A percentile compares a stretch with the other conserved stretches of the same genome.
Evolutionary conservation across 129 eudicot genomes (phyloP).

Genomic region (Lonicera japonica): DNA sequence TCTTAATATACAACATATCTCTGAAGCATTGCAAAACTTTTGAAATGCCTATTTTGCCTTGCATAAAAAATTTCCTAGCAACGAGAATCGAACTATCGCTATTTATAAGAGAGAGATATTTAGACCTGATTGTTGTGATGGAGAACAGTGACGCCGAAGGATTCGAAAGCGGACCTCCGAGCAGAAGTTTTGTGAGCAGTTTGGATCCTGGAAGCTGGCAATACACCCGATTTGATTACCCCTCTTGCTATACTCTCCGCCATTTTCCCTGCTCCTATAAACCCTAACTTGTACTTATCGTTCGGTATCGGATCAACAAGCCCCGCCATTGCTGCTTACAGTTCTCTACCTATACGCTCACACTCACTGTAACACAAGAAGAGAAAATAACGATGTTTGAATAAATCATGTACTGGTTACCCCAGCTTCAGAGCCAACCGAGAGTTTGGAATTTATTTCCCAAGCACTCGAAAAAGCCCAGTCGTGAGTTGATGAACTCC

Average conservation of each 20-base stretch:
- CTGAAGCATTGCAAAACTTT: not conserved
- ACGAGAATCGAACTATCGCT: not conserved
- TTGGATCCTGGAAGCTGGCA: conserved; percentile 72
- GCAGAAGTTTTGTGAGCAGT: conserved; percentile 65
- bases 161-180: conserved; percentile 56
- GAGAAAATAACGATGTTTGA: no score
- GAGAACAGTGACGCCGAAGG: conserved; percentile 64
- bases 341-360: no score
- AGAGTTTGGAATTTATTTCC: no score
- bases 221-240: conserved; percentile 57
- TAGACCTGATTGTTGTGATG: conserved; percentile 60
- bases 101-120: not conserved
- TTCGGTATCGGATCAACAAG: conserved; percentile 39
- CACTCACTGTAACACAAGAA: no score
- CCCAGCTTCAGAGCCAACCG: no score
- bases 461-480: no score
- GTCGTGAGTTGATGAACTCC: no score
- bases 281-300: conserved; percentile 77
- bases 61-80: no score
- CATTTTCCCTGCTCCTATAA: conserved; percentile 97
- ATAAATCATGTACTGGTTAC: no score
- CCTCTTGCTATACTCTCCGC: conserved; percentile 97
- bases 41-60: not conserved
- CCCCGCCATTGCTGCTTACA: conserved; percentile 19
- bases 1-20: not conserved